Percentiles rank a stretch among this genome's conserved stretches.
Evolutionary conservation across 352 stramenopile species (phyloP).

Genomic region (Phytopythium litorale): DNA sequence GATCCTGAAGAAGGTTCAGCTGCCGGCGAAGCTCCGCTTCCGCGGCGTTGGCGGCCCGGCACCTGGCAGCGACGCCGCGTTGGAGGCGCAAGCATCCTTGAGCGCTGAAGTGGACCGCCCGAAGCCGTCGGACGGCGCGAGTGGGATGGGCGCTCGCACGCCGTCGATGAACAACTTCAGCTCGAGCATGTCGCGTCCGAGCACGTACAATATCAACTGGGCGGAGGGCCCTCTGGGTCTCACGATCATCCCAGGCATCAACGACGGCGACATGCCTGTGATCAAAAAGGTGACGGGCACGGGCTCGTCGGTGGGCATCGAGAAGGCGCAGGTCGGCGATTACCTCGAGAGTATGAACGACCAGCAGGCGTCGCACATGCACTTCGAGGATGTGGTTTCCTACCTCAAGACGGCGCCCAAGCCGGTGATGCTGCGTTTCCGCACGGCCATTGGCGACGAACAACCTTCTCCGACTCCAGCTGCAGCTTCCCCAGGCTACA

Average conservation of each 20-base stretch:
- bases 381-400: slow-evolving; percentile 79
- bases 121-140: neutral
- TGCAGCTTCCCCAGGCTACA: slow-evolving; percentile 20
- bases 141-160: slow-evolving; percentile 10
- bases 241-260: slow-evolving; percentile 81
- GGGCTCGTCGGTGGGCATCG: slow-evolving; percentile 69
- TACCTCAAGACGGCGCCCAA: slow-evolving; percentile 82
- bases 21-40: slow-evolving; percentile 81
- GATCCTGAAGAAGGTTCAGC: slow-evolving; percentile 86
- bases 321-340: slow-evolving; percentile 79
- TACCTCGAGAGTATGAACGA: slow-evolving; percentile 83
- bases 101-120: slow-evolving; percentile 1
- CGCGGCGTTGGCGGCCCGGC: slow-evolving; percentile 66
- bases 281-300: slow-evolving; percentile 89
- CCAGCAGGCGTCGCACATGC: slow-evolving; percentile 55
- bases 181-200: slow-evolving; percentile 56
- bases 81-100: neutral
- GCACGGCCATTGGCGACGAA: slow-evolving; percentile 36
- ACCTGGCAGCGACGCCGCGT: slow-evolving; percentile 17
- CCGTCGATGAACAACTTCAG: slow-evolving; percentile 35
- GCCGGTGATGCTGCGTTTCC: slow-evolving; percentile 70
- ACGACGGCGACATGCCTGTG: slow-evolving; percentile 75
- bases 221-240: slow-evolving; percentile 73
- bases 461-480: slow-evolving; percentile 12
- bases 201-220: slow-evolving; percentile 77